A percentile compares a stretch with the other conserved stretches of the same genome.
Conservation (phyloP, 1,139 yeast species). For the Kodamaea suecica region DNA sequence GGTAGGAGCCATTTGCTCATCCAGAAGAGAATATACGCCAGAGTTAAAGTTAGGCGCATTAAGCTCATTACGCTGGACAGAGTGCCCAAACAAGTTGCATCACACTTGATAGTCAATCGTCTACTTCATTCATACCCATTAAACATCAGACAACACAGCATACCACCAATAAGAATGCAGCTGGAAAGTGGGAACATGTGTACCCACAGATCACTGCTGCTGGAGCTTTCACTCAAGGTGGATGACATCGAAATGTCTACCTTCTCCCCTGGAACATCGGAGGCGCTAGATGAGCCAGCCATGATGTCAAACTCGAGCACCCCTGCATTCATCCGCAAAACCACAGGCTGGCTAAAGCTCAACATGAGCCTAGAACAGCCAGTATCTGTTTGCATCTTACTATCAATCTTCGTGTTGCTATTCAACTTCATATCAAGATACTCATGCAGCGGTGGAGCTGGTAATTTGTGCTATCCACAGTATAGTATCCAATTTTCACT, state of each 20-base stretch:
- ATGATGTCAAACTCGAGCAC: too few relatives aligned
- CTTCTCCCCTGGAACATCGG: neutral
- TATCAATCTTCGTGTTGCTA: conserved; percentile 4
- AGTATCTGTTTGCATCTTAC: conserved; percentile 5
- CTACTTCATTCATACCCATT: too few relatives aligned
- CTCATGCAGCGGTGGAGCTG: conserved; percentile 8
- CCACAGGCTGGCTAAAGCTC: too few relatives aligned
- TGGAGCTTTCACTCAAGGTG: neutral
- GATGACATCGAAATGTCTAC: conserved; percentile 2
- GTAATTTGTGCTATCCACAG: conserved; percentile 8
- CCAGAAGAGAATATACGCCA: too few relatives aligned
- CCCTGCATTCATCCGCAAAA: too few relatives aligned
- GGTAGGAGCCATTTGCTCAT: too few relatives aligned
- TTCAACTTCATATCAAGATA: conserved; percentile 3
- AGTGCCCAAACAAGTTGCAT: too few relatives aligned
- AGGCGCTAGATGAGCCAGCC: neutral
- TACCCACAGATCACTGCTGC: neutral
- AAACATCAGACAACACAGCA: too few relatives aligned
- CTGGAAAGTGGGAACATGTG: neutral
- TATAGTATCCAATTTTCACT: conserved; percentile 8
- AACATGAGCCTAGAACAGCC: conserved; percentile 4
- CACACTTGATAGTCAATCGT: too few relatives aligned
- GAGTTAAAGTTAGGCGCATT: too few relatives aligned
- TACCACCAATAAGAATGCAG: neutral
- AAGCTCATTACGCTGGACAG: too few relatives aligned